These are phyloP conservation scores for Dendrobium catenatum DNA, from an alignment of 106 monocot genomes.

Conservation along the genomic window DNA sequence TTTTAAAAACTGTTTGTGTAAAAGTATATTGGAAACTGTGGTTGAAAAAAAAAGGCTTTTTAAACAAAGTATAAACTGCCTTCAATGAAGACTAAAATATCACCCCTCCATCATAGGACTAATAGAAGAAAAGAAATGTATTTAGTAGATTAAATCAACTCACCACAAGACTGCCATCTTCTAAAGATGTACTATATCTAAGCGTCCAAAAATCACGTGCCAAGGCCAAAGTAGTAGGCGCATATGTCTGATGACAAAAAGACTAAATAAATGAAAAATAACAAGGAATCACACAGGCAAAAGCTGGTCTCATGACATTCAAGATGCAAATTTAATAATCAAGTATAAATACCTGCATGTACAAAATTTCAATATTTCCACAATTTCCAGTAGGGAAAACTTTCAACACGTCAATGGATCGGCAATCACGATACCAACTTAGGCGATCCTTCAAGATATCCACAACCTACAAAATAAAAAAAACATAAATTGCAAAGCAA, in stretches of 20 bases:
- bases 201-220: slow-evolving; percentile 98
- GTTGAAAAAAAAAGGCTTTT: too few species aligned
- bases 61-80: too few species aligned
- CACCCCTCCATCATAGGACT: neutral
- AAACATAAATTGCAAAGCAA: neutral
- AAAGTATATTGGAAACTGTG: too few species aligned
- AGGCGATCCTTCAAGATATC: slow-evolving; percentile 93
- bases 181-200: slow-evolving; percentile 77
- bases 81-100: neutral
- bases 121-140: neutral
- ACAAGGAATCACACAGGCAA: neutral
- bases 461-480: slow-evolving; percentile 49
- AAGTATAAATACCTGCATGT: slow-evolving; percentile 71
- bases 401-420: slow-evolving; percentile 65
- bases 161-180: slow-evolving; percentile 89
- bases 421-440: slow-evolving; percentile 95
- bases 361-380: slow-evolving; percentile 86
- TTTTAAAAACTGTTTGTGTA: neutral
- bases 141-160: slow-evolving; percentile 3
- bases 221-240: slow-evolving; percentile 86
- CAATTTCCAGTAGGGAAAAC: slow-evolving; percentile 87
- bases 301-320: neutral
- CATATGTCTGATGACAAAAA: slow-evolving; percentile 65
- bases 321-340: neutral
- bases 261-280: neutral